A percentile compares a stretch with the other conserved stretches of the same genome.
Conservation (phyloP, 176 grass and related monocot species). For the Juncus effusus region DNA sequence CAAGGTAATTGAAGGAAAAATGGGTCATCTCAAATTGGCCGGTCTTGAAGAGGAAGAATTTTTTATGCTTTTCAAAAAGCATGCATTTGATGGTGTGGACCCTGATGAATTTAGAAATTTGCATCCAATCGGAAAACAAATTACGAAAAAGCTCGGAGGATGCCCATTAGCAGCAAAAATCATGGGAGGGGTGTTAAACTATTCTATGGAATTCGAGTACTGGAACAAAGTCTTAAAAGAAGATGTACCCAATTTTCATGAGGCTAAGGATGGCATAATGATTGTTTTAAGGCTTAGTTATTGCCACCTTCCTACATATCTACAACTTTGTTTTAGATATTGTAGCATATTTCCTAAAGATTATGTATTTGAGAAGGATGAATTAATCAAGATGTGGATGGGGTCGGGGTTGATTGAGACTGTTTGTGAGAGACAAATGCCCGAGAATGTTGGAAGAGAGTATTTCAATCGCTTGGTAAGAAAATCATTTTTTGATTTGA, state of each 20-base stretch:
- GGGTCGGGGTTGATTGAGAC: slow-evolving; percentile 25
- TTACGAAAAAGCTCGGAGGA: slow-evolving; percentile 32
- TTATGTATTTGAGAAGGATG: slow-evolving; percentile 9
- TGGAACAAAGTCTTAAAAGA: slow-evolving; percentile 37
- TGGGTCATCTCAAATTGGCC: slow-evolving; percentile 14
- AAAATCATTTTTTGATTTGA: slow-evolving; percentile 51
- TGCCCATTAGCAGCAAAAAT: slow-evolving; percentile 53
- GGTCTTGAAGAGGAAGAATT: slow-evolving; percentile 32
- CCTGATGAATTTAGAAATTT: slow-evolving; percentile 11
- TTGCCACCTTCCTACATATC: slow-evolving; percentile 26
- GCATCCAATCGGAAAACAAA: slow-evolving; percentile 15
- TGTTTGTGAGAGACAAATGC: neutral
- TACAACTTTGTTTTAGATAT: slow-evolving; percentile 53
- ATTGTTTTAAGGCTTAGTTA: slow-evolving; percentile 41
- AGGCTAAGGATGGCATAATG: slow-evolving; percentile 24
- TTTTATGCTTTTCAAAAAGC: slow-evolving; percentile 25
- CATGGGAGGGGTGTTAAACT: slow-evolving; percentile 31
- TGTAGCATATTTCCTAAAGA: slow-evolving; percentile 43
- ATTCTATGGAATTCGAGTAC: neutral
- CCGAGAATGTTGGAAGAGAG: slow-evolving; percentile 22
- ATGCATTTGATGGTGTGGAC: slow-evolving; percentile 27
- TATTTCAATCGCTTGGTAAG: slow-evolving; percentile 33
- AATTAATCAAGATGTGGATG: slow-evolving; percentile 44
- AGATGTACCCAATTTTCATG: slow-evolving; percentile 24
- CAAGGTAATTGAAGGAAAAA: slow-evolving; percentile 10